A percentile compares a stretch with the other conserved stretches of the same genome.
Conservation (phyloP, 768 basidiomycete species). For the Xerocomus potaroensis region DNA sequence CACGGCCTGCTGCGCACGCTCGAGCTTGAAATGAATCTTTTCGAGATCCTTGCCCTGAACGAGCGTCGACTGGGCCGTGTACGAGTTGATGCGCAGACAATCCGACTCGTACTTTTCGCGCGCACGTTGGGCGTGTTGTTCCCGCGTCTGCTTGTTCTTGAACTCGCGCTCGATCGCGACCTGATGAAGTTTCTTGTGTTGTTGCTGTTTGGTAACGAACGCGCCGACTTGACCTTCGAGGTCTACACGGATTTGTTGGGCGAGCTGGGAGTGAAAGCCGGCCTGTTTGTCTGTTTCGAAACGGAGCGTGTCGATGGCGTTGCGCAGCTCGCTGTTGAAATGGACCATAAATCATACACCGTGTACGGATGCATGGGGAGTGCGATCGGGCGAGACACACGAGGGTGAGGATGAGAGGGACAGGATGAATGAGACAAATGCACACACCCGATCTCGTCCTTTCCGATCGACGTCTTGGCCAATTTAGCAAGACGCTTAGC, state of each 20-base stretch:
- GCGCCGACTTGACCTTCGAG: conserved; percentile 62
- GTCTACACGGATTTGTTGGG: conserved; percentile 69
- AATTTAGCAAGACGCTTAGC: conserved; percentile 80
- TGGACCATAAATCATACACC: too few species aligned
- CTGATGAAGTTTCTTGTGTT: conserved; percentile 73
- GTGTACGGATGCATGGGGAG: too few species aligned
- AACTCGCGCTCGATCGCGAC: conserved; percentile 81
- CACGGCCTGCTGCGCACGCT: conserved; percentile 85
- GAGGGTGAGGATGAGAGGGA: not conserved
- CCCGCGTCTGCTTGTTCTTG: conserved; percentile 85
- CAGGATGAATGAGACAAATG: not conserved
- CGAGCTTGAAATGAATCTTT: conserved; percentile 81
- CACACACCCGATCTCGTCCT: conserved; percentile 91
- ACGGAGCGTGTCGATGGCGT: conserved; percentile 73
- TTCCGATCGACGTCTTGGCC: conserved; percentile 69
- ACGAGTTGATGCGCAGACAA: conserved; percentile 89
- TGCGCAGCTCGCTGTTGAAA: conserved; percentile 70
- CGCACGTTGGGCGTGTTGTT: conserved; percentile 81
- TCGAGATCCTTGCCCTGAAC: conserved; percentile 94
- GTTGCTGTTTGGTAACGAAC: conserved; percentile 61
- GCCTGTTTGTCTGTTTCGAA: conserved; percentile 84
- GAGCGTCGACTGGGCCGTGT: conserved; percentile 85
- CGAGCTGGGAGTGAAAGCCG: conserved; percentile 64
- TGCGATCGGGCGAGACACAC: not conserved
- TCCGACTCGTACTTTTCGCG: conserved; percentile 92